These are phyloP conservation scores for Aspergillus jensenii DNA, from an alignment of 2,329 filamentous ascomycete genomes.

Conservation along the genomic window DNA sequence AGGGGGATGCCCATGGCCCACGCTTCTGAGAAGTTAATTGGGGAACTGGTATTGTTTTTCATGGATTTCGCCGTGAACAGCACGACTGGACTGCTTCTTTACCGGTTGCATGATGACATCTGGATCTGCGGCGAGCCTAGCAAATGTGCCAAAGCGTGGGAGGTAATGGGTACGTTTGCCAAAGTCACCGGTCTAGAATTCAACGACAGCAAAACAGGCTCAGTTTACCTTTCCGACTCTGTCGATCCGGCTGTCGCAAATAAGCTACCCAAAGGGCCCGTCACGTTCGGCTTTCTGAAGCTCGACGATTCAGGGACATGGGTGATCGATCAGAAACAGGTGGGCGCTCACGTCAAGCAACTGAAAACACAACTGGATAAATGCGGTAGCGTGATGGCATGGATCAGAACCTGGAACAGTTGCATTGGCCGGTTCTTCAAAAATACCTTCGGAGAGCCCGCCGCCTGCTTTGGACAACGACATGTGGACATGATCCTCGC, in stretches of 20 bases:
- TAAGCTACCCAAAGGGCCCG: slow-evolving; percentile 49
- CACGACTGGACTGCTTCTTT: slow-evolving; percentile 43
- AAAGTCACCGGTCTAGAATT: slow-evolving; percentile 45
- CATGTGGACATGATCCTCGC: slow-evolving; percentile 51
- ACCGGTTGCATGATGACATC: slow-evolving; percentile 52
- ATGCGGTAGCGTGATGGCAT: slow-evolving; percentile 52
- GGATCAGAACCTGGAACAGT: slow-evolving; percentile 57
- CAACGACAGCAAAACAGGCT: slow-evolving; percentile 51
- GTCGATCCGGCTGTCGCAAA: slow-evolving; percentile 23
- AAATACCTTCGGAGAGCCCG: slow-evolving; percentile 52
- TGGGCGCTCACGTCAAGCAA: slow-evolving; percentile 41
- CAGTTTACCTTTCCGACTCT: slow-evolving; percentile 42
- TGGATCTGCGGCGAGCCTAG: slow-evolving; percentile 49
- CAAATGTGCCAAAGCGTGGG: slow-evolving; percentile 45
- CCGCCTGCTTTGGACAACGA: slow-evolving; percentile 49
- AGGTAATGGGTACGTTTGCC: slow-evolving; percentile 43
- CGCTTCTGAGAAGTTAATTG: slow-evolving; percentile 47
- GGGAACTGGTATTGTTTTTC: slow-evolving; percentile 50
- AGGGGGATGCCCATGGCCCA: slow-evolving; percentile 50
- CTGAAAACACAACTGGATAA: slow-evolving; percentile 40
- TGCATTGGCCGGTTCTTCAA: slow-evolving; percentile 54
- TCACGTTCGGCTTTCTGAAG: slow-evolving; percentile 54
- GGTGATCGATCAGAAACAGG: slow-evolving; percentile 39
- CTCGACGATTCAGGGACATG: slow-evolving; percentile 39
- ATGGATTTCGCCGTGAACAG: slow-evolving; percentile 49